Percentiles rank a stretch among this genome's conserved stretches.
Evolutionary conservation across 768 basidiomycete species (phyloP).

Genomic region (Leccinum ochraceum): DNA sequence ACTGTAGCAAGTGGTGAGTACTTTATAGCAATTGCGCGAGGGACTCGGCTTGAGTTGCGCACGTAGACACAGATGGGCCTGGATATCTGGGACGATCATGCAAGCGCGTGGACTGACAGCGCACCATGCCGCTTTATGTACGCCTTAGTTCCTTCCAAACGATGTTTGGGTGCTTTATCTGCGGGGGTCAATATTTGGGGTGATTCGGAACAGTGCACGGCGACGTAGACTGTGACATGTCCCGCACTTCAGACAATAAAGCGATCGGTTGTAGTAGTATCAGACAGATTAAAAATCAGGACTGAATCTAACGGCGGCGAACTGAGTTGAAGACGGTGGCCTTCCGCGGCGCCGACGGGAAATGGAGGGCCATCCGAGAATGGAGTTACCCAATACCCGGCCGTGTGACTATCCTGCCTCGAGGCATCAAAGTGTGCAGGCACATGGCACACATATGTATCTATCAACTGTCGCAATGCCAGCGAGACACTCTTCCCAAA

Average conservation of each 20-base stretch:
- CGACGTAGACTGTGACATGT: not conserved
- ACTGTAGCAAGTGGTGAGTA: no score
- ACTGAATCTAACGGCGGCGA: not conserved
- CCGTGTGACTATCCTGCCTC: conserved; percentile 20
- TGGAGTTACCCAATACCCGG: not conserved
- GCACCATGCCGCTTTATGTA: conserved; percentile 27
- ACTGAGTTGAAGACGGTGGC: not conserved
- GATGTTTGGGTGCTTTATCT: no score
- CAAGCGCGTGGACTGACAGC: conserved; percentile 13
- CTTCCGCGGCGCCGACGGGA: not conserved
- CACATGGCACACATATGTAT: not conserved
- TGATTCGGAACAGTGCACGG: not conserved
- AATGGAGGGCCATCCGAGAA: not conserved
- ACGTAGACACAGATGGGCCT: conserved; percentile 57
- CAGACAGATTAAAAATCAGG: not conserved
- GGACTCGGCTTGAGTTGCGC: not conserved
- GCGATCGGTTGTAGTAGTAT: not conserved
- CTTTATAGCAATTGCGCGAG: no score
- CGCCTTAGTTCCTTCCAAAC: no score
- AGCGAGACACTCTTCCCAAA: conserved; percentile 15
- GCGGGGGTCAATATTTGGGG: not conserved
- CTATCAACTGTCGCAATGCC: conserved; percentile 6
- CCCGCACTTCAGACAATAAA: not conserved
- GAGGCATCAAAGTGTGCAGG: conserved; percentile 15
- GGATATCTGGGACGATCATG: conserved; percentile 40